Evolutionary conservation across 129 eudicot genomes (phyloP), one percentile per base, ranked within the genome.

Genomic region (Ambrosia artemisiifolia): DNA sequence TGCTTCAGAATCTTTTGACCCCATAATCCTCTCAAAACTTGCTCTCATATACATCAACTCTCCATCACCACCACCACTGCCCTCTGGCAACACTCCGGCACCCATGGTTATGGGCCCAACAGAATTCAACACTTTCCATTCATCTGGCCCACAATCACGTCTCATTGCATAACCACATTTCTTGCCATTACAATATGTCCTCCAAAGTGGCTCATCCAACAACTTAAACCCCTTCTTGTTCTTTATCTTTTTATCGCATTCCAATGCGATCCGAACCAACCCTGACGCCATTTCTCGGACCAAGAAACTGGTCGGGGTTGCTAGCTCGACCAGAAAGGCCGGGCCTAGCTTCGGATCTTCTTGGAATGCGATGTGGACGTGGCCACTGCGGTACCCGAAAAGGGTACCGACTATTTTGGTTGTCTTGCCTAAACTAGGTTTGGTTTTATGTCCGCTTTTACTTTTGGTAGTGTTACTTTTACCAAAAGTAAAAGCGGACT

Each of bases 221-320:
- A 93, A 82, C 89, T 85, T 89, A 13, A 71, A 60, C 11, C 85
- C 69, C 54, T 86, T 86, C 63, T 87, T 40, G 44, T 40, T 87
- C 66, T 69, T 80, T 0, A 2, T 68, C 80, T 76, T 87, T 68
- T 84, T 85, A 28, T 93, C 98, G 53, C 96, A 93, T 53, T 93
- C 98, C 67, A 93, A 73, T 2, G 98, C 96, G 0, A 93, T 86
- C 34, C 98, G 79, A 38, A 89, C 98, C 66, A 82, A 28, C 71
- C 98, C 98, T 0, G 96, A 89, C 3, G 98, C 98, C 98, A 93
- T 89, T 80, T 93, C 98, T 20, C 80, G 78, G 3, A 93, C 92
- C 3, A 93, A 79, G 38, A 80, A 82, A 77, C 95, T 89, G 2
- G 96, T 93, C 0, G 92, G 98, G 1, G 90, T 93, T 2, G 96